phyloP scores from a whole-genome alignment of 805 yeast genomes.

The Candida morakotiae region DNA sequence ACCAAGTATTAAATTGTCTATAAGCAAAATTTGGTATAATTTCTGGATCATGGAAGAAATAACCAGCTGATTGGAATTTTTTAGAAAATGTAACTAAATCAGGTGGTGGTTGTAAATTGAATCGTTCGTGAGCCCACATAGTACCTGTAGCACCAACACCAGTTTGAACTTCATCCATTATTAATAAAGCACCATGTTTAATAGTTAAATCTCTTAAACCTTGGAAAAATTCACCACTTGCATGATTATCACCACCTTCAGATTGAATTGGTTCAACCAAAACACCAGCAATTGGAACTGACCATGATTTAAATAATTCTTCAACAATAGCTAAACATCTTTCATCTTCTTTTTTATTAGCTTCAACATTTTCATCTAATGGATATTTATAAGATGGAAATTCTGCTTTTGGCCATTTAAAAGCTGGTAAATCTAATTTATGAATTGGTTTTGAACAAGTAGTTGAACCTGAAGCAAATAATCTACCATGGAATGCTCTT shows the following conservation, averaged over 20 bases:
- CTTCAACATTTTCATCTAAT: slow-evolving; percentile 57
- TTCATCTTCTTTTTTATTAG: slow-evolving; percentile 73
- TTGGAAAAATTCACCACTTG: slow-evolving; percentile 72
- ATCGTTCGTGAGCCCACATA: slow-evolving; percentile 88
- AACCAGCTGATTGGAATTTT: slow-evolving; percentile 88
- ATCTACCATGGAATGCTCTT: slow-evolving; percentile 91
- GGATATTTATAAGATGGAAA: slow-evolving; percentile 87
- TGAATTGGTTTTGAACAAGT: slow-evolving; percentile 95
- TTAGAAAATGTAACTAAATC: slow-evolving; percentile 85
- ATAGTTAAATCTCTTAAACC: slow-evolving; percentile 73
- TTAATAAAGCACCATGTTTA: slow-evolving; percentile 65
- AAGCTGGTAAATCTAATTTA: slow-evolving; percentile 88
- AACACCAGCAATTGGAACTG: slow-evolving; percentile 78
- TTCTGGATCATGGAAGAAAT: slow-evolving; percentile 72
- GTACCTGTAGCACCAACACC: slow-evolving; percentile 86
- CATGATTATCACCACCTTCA: slow-evolving; percentile 92
- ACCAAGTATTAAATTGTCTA: slow-evolving; percentile 92
- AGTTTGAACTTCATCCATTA: slow-evolving; percentile 85
- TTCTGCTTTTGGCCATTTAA: slow-evolving; percentile 96
- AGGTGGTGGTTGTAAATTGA: slow-evolving; percentile 69
- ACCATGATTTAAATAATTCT: slow-evolving; percentile 61
- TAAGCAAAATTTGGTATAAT: slow-evolving; percentile 72
- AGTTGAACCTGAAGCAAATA: slow-evolving; percentile 86
- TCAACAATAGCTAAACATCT: slow-evolving; percentile 79
- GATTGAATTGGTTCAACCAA: slow-evolving; percentile 90